Evolutionary conservation across 306 rosid genomes (phyloP), one percentile per base, ranked within the genome.

Genomic region (Myrica gale): DNA sequence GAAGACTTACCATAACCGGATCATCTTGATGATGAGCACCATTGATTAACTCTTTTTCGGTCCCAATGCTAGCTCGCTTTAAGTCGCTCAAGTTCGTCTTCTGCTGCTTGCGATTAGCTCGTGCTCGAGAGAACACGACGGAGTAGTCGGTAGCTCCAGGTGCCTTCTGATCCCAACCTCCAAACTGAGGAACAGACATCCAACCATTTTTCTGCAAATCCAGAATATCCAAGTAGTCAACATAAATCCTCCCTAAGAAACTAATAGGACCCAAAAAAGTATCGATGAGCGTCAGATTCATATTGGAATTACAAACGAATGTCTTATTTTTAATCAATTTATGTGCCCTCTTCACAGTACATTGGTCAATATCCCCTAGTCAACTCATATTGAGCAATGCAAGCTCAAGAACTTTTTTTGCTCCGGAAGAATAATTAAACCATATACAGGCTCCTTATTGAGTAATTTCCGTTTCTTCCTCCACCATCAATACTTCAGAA

Each of bases 161-260:
- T 0, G 74, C 19, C 67, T 84, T 88, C 1, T 88, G 73, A 43
- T 91, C 93, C 98, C 98, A 93, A 56, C 84, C 98, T 79, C 97
- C 98, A 78, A 93, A 93, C 42, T 88, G 87, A 55, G 98, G 98
- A 71, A 93, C 96, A 44, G 98, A 82, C 84, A 79, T 86, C 88
- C 90, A 37, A n/a, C 43, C 57, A 68, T 83, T 84, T 32, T 57
- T 84, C 98, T 93, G 82, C 73, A 80, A 12, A 65, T 39, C 60
- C 8, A 23, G 39, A 4, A 51, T 13, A 71, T 55, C 44, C 54
- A 21, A 69, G 6, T 55, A 16, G 50, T 76, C 5, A 76, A 17
- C 37, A 61, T 26, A 15, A 48, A 23, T 13, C n/a, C 3, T 47
- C 48, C 37, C 11, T 6, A 37, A 62, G 45, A 62, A 62, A 39